Evolutionary conservation across 129 eudicot species (phyloP).

Genomic region (Centella asiatica): DNA sequence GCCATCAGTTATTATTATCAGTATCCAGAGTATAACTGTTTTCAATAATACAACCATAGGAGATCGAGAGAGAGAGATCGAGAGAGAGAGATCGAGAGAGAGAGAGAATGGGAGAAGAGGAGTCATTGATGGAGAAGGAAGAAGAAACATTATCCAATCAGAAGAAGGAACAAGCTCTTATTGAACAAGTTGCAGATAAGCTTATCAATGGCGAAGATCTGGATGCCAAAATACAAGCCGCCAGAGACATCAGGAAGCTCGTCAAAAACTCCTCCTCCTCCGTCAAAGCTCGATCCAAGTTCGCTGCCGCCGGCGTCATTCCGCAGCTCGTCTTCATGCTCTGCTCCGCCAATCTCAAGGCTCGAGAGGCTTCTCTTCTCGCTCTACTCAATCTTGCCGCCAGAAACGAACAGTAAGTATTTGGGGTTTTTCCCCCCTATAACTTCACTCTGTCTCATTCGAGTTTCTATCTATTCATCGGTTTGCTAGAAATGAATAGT

Average conservation of each 20-base stretch:
- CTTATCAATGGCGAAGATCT: conserved; percentile 44
- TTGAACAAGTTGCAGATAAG: conserved; percentile 39
- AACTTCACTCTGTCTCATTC: neutral
- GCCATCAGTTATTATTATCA: too few species aligned
- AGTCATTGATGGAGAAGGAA: conserved; percentile 20
- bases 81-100: neutral
- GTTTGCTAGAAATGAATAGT: neutral
- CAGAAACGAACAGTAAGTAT: conserved; percentile 52
- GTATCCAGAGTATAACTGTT: neutral
- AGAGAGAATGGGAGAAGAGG: conserved; percentile 26
- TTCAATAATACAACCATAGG: too few species aligned
- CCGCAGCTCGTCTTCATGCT: conserved; percentile 70
- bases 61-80: too few species aligned
- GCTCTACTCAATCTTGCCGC: conserved; percentile 83
- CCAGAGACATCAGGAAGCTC: conserved; percentile 51
- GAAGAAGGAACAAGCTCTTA: conserved; percentile 38
- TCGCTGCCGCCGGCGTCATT: conserved; percentile 70
- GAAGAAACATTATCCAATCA: conserved; percentile 25
- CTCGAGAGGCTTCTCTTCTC: conserved; percentile 60
- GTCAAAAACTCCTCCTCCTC: conserved; percentile 52
- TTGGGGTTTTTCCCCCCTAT: neutral
- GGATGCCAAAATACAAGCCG: conserved; percentile 57
- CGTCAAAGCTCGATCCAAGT: conserved; percentile 40
- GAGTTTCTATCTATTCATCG: too few species aligned
- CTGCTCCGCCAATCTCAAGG: conserved; percentile 27